A percentile compares a stretch with the other conserved stretches of the same genome.
Evolutionary conservation across 2,329 filamentous ascomycete species (phyloP).

Genomic region (Fusarium tricinctum): DNA sequence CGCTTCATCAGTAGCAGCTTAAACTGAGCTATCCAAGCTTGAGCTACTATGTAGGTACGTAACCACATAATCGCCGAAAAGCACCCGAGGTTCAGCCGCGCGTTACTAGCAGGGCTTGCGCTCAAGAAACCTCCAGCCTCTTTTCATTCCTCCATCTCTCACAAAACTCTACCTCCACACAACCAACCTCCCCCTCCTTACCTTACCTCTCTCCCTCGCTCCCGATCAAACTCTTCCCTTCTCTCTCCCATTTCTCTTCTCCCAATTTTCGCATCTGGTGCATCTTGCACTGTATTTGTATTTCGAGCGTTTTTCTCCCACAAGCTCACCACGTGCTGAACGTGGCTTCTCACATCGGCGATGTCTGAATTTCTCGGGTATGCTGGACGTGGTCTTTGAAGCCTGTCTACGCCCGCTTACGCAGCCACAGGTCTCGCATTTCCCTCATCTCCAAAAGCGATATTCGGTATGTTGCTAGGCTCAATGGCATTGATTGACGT

Average conservation of each 20-base stretch:
- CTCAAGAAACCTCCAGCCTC: slow-evolving; percentile 49
- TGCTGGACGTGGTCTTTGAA: slow-evolving; percentile 50
- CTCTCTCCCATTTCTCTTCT: slow-evolving; percentile 33
- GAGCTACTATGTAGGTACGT: neutral
- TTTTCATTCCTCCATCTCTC: slow-evolving; percentile 49
- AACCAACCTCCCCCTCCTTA: slow-evolving; percentile 46
- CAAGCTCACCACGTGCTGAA: slow-evolving; percentile 58
- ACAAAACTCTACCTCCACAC: slow-evolving; percentile 55
- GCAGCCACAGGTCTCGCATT: slow-evolving; percentile 80
- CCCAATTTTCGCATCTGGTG: slow-evolving; percentile 28
- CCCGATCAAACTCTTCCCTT: slow-evolving; percentile 23
- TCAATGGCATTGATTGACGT: slow-evolving; percentile 19
- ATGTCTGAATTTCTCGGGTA: slow-evolving; percentile 75
- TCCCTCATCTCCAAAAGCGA: slow-evolving; percentile 97
- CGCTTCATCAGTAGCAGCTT: neutral
- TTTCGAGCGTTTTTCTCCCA: slow-evolving; percentile 41
- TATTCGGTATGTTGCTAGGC: slow-evolving; percentile 78
- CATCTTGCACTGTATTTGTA: slow-evolving; percentile 40
- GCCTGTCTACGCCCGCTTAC: slow-evolving; percentile 54
- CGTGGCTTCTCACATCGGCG: slow-evolving; percentile 55
- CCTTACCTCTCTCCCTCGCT: slow-evolving; percentile 25
- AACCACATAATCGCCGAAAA: slow-evolving; percentile 41
- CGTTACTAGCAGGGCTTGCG: slow-evolving; percentile 43
- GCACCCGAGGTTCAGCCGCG: slow-evolving; percentile 46
- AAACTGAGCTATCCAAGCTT: neutral